Base-by-base conservation (phyloP, 2,329 filamentous ascomycete species). In the Talaromyces sp. region DNA sequence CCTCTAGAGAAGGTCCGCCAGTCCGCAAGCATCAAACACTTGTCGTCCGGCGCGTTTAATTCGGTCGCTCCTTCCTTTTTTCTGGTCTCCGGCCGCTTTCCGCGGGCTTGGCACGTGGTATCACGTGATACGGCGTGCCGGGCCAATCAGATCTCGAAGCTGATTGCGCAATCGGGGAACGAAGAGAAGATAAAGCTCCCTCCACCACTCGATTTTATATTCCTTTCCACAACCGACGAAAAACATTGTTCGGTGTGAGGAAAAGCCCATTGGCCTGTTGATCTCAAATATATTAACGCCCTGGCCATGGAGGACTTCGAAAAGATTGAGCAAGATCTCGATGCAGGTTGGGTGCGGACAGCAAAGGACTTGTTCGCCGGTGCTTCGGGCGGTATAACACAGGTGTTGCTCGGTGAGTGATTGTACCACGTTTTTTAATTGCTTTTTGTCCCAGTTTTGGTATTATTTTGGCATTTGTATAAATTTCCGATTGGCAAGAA, bases 301-400 rank as follows among this genome's bases (percentile, higher is more conserved):
- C 22, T 7, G 49, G 37, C 47, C 45, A 66, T 71, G 64, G 74
- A 77, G 67, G 71, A 75, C 17, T 71, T 75, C 60, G 77, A 80
- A 59, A 73, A 75, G 47, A 66, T 75, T 52, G 72, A 77, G 66
- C 75, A 78, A 68, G 76, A 73, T n/a, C 60, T 67, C 58, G 61
- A 59, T 43, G 76, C 72, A 41, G 78, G 79, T 67, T 74, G 83
- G 60, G 68, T 79, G 71, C 87, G 89, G 75, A 90, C 90, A 59
- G 82, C 89, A 73, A 99, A 98, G 83, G 95, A 99, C 80, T 83
- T 99, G 66, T 90, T 94, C 75, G 87, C 95, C 11, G 95, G 95
- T 43, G 95, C 95, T 66, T 90, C 90, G 8, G 95, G 95, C 68
- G 95, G 95, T 72, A 85, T 98, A 71, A 94, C 95, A 19, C 95